Evolutionary conservation across 805 yeast genomes (phyloP).

Genomic region (Ogataea angusta): DNA sequence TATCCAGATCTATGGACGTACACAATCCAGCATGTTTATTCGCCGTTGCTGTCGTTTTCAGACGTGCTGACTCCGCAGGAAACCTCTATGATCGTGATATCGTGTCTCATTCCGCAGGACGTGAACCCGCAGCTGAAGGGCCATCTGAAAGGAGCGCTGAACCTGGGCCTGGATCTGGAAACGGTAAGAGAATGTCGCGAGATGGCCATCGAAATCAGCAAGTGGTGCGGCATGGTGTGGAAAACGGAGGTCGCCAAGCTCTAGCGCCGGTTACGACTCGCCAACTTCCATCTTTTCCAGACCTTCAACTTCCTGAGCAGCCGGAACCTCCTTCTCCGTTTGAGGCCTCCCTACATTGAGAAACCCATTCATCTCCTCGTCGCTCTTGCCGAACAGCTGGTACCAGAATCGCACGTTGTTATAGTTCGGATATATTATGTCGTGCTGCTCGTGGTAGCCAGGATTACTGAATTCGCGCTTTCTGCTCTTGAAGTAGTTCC

Average conservation of each 20-base stretch:
- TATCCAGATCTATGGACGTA: slow-evolving; percentile 85
- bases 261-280: slow-evolving; percentile 20
- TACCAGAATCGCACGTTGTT: slow-evolving; percentile 82
- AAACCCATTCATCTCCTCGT: slow-evolving; percentile 56
- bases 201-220: slow-evolving; percentile 60
- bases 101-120: slow-evolving; percentile 85
- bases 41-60: slow-evolving; percentile 69
- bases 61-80: slow-evolving; percentile 62
- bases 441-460: slow-evolving; percentile 40
- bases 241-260: slow-evolving; percentile 53
- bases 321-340: not conserved
- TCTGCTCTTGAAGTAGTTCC: slow-evolving; percentile 90
- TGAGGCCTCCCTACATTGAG: slow-evolving; percentile 7
- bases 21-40: slow-evolving; percentile 69
- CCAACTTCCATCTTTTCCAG: slow-evolving; percentile 7
- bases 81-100: slow-evolving; percentile 72
- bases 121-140: slow-evolving; percentile 93
- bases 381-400: slow-evolving; percentile 74
- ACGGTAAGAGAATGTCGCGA: slow-evolving; percentile 59
- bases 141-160: slow-evolving; percentile 81
- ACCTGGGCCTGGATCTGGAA: slow-evolving; percentile 67
- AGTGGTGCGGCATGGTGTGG: slow-evolving; percentile 74
- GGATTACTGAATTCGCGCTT: slow-evolving; percentile 63
- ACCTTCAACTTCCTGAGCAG: not conserved
- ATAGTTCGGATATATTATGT: slow-evolving; percentile 57